Evolutionary conservation across 306 rosid species (phyloP).

Genomic region (Senna tora): DNA sequence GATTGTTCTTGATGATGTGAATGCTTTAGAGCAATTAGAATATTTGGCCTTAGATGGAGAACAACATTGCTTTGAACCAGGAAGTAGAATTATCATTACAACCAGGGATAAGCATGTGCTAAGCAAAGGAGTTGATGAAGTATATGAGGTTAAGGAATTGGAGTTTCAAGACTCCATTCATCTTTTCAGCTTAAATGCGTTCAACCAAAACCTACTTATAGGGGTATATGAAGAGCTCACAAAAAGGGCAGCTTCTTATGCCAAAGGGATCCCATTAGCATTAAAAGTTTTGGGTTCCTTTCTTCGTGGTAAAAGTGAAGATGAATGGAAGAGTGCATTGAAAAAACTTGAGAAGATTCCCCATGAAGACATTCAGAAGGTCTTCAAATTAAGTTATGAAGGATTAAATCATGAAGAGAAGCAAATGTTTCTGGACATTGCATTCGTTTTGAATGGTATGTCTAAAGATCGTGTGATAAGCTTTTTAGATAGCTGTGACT

Average conservation of each 20-base stretch:
- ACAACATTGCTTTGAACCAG: background rate
- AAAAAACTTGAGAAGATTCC: background rate
- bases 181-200: conserved; percentile 28
- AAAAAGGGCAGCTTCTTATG: background rate
- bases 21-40: background rate
- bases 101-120: conserved; percentile 1
- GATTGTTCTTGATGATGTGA: conserved; percentile 22
- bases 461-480: background rate
- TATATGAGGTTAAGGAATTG: conserved; percentile 18
- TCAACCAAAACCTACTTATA: background rate
- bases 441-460: conserved; percentile 6
- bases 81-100: conserved; percentile 4
- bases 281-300: conserved; percentile 27
- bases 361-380: background rate
- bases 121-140: background rate
- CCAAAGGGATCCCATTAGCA: conserved; percentile 32
- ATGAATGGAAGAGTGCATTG: conserved; percentile 16
- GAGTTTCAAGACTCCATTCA: conserved; percentile 9
- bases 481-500: background rate
- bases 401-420: background rate
- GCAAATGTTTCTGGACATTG: conserved; percentile 9
- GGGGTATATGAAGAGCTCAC: background rate
- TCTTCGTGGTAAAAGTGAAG: background rate
- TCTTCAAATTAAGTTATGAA: conserved; percentile 23
- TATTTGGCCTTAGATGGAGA: background rate